Base-by-base conservation (phyloP, 768 basidiomycete species). In the Gloeopeniophorella convolvens region DNA sequence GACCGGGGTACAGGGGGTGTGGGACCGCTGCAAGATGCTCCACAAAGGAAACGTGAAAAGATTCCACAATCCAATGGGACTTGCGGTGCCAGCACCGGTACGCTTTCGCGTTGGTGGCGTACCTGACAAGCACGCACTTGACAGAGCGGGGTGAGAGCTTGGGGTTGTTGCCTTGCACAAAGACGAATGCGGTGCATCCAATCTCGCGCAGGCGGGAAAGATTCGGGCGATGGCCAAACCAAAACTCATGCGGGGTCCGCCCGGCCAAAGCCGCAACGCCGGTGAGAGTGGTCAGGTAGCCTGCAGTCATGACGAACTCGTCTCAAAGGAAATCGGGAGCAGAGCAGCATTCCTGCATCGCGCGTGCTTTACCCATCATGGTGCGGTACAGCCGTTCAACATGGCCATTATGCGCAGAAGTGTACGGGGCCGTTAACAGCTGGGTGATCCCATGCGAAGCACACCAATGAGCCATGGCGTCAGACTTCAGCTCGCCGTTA, bases 251-350 rank as follows among this genome's bases (percentile, higher is more conserved):
- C 0, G 36, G 46, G 0, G 46, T 48, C 0, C 18, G 34, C 1
- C 46, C 35, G 2, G 20, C 6, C 0, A 16, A 8, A 76, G 33
- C 48, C 57, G 47, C 11, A 12, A 13, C 11, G 1, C 30, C 8
- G 1, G 48, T 49, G 13, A 46, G 23, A 0, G 16, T 37, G 2
- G n/a, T 28, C 3, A 51, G 50, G 18, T 51, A 51, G 7, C 9
- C 21, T 8, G 42, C 50, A 0, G 43, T 51, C 3, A 43, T 10
- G n/a, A 32, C 18, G 26, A 32, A 50, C 26, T 50, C 31, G n/a
- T 35, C 41, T 23, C 41, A 36, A 20, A 31, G 40, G 15, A 23
- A 0, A 9, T 3, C 0, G 30, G 42, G 18, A 13, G 23, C 21
- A 5, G 9, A 16, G 16, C 34, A 27, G 7, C 33, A 47, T n/a